These are phyloP conservation scores for Xylaria sp. DNA, from an alignment of 2,329 filamentous ascomycete species.

Conservation along the genomic window DNA sequence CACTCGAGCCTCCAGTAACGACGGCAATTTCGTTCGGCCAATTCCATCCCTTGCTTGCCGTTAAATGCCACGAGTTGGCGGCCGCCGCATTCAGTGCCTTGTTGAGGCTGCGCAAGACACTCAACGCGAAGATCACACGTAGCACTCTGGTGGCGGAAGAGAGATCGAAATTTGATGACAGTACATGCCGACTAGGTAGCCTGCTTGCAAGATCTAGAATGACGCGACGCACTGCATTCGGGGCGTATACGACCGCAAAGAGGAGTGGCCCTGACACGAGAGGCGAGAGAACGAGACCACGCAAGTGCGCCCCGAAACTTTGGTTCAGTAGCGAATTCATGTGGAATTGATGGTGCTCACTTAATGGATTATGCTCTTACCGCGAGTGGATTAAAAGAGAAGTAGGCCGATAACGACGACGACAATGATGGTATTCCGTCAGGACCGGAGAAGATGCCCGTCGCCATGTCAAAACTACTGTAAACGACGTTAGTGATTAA, in stretches of 20 bases:
- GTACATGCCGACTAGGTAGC: background rate
- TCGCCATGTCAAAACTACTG: background rate
- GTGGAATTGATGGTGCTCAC: background rate
- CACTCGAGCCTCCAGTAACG: constrained; percentile 28
- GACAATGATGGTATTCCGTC: background rate
- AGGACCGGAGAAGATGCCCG: background rate
- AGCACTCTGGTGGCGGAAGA: constrained; percentile 4
- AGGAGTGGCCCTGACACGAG: constrained; percentile 26
- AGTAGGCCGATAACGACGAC: too few species aligned
- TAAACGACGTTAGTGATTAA: background rate
- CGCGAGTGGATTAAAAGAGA: background rate
- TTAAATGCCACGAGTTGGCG: constrained; percentile 25
- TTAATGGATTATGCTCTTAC: background rate
- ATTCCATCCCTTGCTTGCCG: constrained; percentile 26
- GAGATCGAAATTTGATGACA: constrained; percentile 4
- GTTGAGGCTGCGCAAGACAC: constrained; percentile 15
- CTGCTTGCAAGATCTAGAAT: constrained; percentile 3
- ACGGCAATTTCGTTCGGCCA: constrained; percentile 30
- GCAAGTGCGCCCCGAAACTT: background rate
- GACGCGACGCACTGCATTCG: constrained; percentile 8
- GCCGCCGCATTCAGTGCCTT: constrained; percentile 14
- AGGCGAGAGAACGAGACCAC: constrained; percentile 19
- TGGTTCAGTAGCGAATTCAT: constrained; percentile 19
- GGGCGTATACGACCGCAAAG: constrained; percentile 17
- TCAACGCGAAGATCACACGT: constrained; percentile 20